A percentile compares a stretch with the other conserved stretches of the same genome.
phyloP scores from a whole-genome alignment of 371 early-diverging fungal genomes.

The Funneliformis caledonium region DNA sequence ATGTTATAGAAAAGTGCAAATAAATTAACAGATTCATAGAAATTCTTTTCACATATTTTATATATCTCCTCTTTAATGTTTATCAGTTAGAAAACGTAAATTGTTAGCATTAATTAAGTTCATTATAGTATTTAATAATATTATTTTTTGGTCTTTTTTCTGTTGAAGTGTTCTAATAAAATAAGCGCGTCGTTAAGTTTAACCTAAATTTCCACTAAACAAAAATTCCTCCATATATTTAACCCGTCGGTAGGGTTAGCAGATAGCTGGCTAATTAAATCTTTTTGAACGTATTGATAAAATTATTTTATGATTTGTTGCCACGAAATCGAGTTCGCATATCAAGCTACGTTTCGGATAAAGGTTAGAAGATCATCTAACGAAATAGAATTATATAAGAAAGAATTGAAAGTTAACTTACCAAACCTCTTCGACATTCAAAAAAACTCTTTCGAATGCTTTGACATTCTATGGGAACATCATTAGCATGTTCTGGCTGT shows the following conservation, averaged over 20 bases:
- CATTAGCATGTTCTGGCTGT: constrained; percentile 55
- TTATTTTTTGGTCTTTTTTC: neutral
- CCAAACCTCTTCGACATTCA: constrained; percentile 70
- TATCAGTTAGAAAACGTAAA: neutral
- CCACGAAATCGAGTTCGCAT: constrained; percentile 34
- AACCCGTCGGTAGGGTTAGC: no score
- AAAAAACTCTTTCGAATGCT: constrained; percentile 65
- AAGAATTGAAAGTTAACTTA: constrained; percentile 41
- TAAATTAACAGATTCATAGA: neutral
- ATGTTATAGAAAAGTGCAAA: constrained; percentile 14
- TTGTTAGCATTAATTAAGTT: neutral
- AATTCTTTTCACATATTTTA: neutral
- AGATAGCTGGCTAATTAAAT: no score
- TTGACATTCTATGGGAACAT: constrained; percentile 64
- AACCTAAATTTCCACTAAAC: no score
- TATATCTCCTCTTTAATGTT: neutral
- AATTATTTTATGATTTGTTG: neutral
- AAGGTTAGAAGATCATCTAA: neutral
- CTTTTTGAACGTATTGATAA: no score
- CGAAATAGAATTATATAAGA: neutral
- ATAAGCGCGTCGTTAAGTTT: no score
- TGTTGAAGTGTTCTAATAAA: neutral
- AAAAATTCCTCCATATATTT: no score
- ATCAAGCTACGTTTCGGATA: constrained; percentile 4
- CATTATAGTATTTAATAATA: neutral